Percentiles rank a stretch among this genome's conserved stretches.
phyloP scores from a whole-genome alignment of 2,329 filamentous ascomycete genomes.

The Colletotrichum abscissum region DNA sequence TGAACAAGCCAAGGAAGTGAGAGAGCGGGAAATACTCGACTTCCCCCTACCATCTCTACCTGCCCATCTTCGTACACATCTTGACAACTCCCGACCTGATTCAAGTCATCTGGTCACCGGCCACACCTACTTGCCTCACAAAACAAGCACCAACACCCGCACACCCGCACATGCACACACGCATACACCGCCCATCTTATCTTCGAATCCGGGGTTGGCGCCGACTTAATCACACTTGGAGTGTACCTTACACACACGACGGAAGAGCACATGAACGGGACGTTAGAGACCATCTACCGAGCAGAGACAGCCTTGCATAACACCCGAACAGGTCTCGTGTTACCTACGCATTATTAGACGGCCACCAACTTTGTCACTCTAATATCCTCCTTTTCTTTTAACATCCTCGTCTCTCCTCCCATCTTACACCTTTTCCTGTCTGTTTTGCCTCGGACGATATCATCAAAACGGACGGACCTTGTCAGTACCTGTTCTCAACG shows the following conservation, averaged over 20 bases:
- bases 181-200: not conserved
- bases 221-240: constrained; percentile 6
- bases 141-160: not conserved
- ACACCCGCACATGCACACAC: not conserved
- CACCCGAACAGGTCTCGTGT: not conserved
- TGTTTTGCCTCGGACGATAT: not conserved
- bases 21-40: not conserved
- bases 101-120: constrained; percentile 1
- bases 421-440: not conserved
- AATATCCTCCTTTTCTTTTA: constrained; percentile 1
- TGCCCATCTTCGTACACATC: not conserved
- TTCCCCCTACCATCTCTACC: not conserved
- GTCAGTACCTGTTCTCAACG: not conserved
- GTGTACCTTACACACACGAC: not conserved
- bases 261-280: constrained; percentile 10
- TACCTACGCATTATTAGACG: not conserved
- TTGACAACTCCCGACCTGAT: not conserved
- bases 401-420: not conserved
- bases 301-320: constrained; percentile 2
- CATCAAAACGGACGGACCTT: constrained; percentile 4
- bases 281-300: not conserved
- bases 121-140: not conserved
- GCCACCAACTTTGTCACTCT: not conserved
- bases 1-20: not conserved
- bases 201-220: constrained; percentile 32